A percentile compares a stretch with the other conserved stretches of the same genome.
Evolutionary conservation across 768 basidiomycete genomes (phyloP).

Genomic region (Boletus sp.): DNA sequence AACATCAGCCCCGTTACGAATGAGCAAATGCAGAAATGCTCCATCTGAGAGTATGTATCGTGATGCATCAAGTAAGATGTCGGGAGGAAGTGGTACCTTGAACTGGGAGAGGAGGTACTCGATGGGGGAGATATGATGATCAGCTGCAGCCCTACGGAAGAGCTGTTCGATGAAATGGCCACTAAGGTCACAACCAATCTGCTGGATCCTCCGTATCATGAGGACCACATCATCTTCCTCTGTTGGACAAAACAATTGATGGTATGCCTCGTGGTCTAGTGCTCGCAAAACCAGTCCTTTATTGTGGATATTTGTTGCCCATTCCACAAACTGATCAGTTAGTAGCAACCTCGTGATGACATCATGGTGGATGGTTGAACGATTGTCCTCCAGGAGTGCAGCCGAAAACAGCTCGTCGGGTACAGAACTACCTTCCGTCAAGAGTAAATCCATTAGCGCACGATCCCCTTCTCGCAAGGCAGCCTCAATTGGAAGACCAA

Average conservation of each 20-base stretch:
- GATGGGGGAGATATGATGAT: too few relatives aligned
- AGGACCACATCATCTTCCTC: not conserved
- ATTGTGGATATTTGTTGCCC: not conserved
- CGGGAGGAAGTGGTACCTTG: too few relatives aligned
- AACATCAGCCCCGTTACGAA: too few relatives aligned
- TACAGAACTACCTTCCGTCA: not conserved
- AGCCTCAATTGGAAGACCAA: not conserved
- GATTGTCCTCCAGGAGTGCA: too few relatives aligned
- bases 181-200: not conserved
- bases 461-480: not conserved
- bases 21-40: too few relatives aligned
- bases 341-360: not conserved
- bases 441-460: not conserved
- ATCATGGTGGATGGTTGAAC: rapidly evolving
- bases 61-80: too few relatives aligned
- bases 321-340: not conserved
- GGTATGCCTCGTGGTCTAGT: too few relatives aligned
- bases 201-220: not conserved
- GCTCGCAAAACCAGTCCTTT: not conserved
- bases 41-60: too few relatives aligned
- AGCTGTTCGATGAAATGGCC: not conserved
- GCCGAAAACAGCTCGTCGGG: not conserved
- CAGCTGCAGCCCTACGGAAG: not conserved
- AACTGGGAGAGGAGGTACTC: too few relatives aligned
- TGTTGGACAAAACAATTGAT: too few relatives aligned